Evolutionary conservation across 768 basidiomycete species (phyloP).

Genomic region (Kwoniella bestiolae): DNA sequence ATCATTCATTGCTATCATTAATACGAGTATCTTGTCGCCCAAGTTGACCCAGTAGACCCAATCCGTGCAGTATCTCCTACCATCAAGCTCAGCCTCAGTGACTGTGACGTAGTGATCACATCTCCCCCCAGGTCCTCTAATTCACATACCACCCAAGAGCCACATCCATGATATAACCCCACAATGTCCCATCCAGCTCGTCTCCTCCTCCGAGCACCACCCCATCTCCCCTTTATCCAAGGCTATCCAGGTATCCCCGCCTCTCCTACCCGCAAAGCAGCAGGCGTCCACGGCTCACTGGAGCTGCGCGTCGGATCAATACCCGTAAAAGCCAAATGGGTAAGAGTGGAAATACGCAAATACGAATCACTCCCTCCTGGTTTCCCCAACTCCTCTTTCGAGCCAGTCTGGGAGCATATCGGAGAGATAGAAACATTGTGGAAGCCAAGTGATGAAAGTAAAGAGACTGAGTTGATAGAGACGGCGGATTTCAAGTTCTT

Average conservation of each 20-base stretch:
- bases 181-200: conserved; percentile 48
- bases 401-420: conserved; percentile 48
- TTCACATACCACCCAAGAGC: neutral
- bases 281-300: conserved; percentile 63
- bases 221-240: conserved; percentile 55
- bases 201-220: conserved; percentile 52
- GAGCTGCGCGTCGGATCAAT: conserved; percentile 74
- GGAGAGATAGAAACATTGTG: conserved; percentile 78
- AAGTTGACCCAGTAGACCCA: neutral
- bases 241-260: conserved; percentile 55
- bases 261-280: conserved; percentile 34
- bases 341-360: conserved; percentile 87
- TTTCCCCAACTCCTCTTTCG: conserved; percentile 22
- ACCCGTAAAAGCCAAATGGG: conserved; percentile 88
- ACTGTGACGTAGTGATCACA: no score
- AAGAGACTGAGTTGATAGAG: conserved; percentile 71
- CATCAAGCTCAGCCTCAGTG: no score
- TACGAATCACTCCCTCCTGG: conserved; percentile 67
- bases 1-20: no score
- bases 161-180: neutral
- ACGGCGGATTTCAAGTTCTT: conserved; percentile 84
- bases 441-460: conserved; percentile 64
- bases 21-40: neutral
- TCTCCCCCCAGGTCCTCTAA: no score
- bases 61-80: no score